Base-by-base conservation (phyloP, 78 protist species). In the Salpingoeca rosetta region DNA sequence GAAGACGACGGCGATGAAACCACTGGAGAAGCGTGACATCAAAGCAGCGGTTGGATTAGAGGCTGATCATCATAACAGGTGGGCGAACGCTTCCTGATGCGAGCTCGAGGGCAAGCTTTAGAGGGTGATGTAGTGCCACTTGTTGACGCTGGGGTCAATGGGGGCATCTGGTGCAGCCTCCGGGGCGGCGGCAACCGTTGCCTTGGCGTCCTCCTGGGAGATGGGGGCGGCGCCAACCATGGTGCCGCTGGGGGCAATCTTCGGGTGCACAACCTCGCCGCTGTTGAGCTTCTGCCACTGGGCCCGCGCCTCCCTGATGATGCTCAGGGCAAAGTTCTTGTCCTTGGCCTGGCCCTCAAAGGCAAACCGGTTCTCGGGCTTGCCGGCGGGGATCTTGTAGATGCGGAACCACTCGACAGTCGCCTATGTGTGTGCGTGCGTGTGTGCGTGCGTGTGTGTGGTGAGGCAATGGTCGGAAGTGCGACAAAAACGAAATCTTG, bases 361-460 rank as follows among this genome's bases (percentile, higher is more conserved):
- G 38, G 95, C 98, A 65, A 94, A 96, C 76, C 65, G 22, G 91
- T 96, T 96, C 85, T 89, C 90, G 72, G 97, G 97, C 93, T 96
- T 96, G 84, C 98, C 98, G 81, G 93, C 98, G 42, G 96, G 90
- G 80, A 93, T 92, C 91, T 96, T 96, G 96, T 96, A 96, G 84
- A 86, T 85, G 73, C 92, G 81, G 88, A 96, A 91, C 93, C 94
- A 96, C 84, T 93, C 91, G 83, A 36, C 80, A 38, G 94, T 90
- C 38, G 89, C 90, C 35, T 90, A n/a, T n/a, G n/a, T n/a, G n/a
- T n/a, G n/a, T n/a, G n/a, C n/a, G n/a, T n/a, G n/a, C n/a, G n/a
- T n/a, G n/a, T n/a, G n/a, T n/a, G n/a, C n/a, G n/a, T n/a, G n/a
- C n/a, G n/a, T n/a, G n/a, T n/a, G n/a, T n/a, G n/a, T n/a, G n/a